These are phyloP conservation scores for Silene uniflora DNA, from an alignment of 148 eudicot species.

Conservation along the genomic window DNA sequence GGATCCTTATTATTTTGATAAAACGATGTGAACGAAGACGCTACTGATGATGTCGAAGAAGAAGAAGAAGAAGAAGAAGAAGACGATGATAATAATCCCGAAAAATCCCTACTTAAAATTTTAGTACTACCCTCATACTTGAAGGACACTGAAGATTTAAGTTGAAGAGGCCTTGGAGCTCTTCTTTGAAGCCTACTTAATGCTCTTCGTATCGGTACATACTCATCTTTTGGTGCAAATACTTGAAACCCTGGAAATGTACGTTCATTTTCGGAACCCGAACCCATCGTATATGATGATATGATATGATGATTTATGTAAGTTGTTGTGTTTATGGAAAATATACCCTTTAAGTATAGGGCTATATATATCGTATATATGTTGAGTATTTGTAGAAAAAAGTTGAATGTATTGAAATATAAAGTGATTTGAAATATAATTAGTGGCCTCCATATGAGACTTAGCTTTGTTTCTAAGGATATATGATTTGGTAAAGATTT, in stretches of 20 bases:
- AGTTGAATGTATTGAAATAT: too few species aligned
- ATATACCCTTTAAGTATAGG: neutral
- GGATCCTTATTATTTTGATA: slow-evolving; percentile 44
- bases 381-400: neutral
- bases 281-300: neutral
- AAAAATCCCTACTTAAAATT: slow-evolving; percentile 16
- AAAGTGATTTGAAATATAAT: neutral
- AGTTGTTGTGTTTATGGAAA: neutral
- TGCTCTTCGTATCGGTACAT: slow-evolving; percentile 19
- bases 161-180: slow-evolving; percentile 56
- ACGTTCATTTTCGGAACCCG: neutral
- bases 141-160: slow-evolving; percentile 31
- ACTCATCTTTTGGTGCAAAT: slow-evolving; percentile 36
- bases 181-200: slow-evolving; percentile 43
- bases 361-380: too few species aligned
- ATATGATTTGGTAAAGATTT: neutral
- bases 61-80: slow-evolving; percentile 22
- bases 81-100: neutral
- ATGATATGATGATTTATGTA: neutral
- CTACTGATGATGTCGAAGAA: neutral
- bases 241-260: slow-evolving; percentile 49
- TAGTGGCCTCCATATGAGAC: slow-evolving; percentile 12
- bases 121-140: slow-evolving; percentile 25
- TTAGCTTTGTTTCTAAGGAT: neutral
- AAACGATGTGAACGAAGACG: slow-evolving; percentile 22